Percentiles rank a stretch among this genome's conserved stretches.
phyloP scores from a whole-genome alignment of 2,329 filamentous ascomycete species.

The Ophiostoma himal-ulmi region DNA sequence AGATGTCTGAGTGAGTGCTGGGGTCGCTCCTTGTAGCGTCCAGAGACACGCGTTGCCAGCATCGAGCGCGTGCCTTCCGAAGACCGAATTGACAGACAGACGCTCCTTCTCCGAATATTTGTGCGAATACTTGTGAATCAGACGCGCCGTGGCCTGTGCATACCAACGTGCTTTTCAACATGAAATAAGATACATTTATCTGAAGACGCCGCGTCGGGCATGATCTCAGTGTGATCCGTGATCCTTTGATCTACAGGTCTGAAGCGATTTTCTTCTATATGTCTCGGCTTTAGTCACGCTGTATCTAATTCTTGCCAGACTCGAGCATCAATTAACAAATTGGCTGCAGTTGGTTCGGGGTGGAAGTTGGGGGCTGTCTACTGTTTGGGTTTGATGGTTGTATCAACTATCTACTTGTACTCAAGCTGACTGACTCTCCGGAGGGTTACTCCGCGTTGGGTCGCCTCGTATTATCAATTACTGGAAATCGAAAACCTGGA shows the following conservation, averaged over 20 bases:
- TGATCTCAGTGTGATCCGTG: background rate
- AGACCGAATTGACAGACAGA: background rate
- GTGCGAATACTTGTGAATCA: too few relatives aligned
- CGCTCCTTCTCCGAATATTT: background rate
- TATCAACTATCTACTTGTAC: too few relatives aligned
- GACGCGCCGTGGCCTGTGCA: background rate
- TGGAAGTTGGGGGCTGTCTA: background rate
- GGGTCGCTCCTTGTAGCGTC: background rate
- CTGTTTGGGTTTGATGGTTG: too few relatives aligned
- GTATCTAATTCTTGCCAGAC: background rate
- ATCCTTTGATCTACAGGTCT: background rate
- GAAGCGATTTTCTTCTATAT: too few relatives aligned
- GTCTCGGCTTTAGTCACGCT: background rate
- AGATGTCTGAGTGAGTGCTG: background rate
- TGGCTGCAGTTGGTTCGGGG: too few relatives aligned
- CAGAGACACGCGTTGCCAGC: too few relatives aligned
- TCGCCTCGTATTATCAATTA: background rate
- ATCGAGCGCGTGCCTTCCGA: background rate
- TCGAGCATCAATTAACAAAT: background rate
- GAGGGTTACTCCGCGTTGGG: background rate
- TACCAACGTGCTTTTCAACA: background rate
- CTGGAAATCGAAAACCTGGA: background rate
- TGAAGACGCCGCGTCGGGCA: background rate
- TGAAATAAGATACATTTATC: too few relatives aligned
- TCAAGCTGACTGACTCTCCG: background rate